phyloP scores from a whole-genome alignment of 306 rosid genomes.

The Canavalia gladiata region DNA sequence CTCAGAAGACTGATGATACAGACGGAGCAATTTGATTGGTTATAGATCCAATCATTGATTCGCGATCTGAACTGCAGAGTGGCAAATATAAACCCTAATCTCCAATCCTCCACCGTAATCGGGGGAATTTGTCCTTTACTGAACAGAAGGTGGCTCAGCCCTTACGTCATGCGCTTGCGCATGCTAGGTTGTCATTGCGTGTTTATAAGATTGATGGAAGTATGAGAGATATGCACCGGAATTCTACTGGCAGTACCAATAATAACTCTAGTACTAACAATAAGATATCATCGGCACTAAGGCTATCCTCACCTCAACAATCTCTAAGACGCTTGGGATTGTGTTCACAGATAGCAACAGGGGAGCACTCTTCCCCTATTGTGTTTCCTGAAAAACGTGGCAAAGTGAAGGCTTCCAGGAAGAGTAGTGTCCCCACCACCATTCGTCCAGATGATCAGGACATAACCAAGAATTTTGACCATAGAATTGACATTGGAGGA shows the following conservation, averaged over 20 bases:
- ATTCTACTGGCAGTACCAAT: conserved; percentile 62
- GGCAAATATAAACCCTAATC: conserved; percentile 44
- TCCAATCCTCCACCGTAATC: conserved; percentile 4
- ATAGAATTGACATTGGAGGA: conserved; percentile 79
- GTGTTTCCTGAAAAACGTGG: conserved; percentile 95
- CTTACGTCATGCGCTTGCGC: conserved; percentile 51
- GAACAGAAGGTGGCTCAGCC: conserved; percentile 53
- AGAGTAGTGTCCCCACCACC: conserved; percentile 49
- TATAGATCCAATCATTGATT: conserved; percentile 45
- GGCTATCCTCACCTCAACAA: conserved; percentile 77
- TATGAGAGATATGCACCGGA: conserved; percentile 74
- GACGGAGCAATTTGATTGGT: conserved; percentile 34
- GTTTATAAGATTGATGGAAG: conserved; percentile 40
- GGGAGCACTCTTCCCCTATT: conserved; percentile 88
- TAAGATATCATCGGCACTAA: conserved; percentile 58
- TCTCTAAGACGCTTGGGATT: conserved; percentile 85
- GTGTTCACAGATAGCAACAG: conserved; percentile 92
- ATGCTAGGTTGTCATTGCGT: conserved; percentile 34
- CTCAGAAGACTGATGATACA: neutral
- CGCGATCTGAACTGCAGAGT: conserved; percentile 51
- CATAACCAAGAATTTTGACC: conserved; percentile 73
- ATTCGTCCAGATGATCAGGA: conserved; percentile 59
- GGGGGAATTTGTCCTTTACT: conserved; percentile 32
- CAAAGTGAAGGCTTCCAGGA: conserved; percentile 69
- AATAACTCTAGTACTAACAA: conserved; percentile 37